These are phyloP conservation scores for Lathyrus sativus DNA, from an alignment of 306 rosid genomes.

Conservation along the genomic window DNA sequence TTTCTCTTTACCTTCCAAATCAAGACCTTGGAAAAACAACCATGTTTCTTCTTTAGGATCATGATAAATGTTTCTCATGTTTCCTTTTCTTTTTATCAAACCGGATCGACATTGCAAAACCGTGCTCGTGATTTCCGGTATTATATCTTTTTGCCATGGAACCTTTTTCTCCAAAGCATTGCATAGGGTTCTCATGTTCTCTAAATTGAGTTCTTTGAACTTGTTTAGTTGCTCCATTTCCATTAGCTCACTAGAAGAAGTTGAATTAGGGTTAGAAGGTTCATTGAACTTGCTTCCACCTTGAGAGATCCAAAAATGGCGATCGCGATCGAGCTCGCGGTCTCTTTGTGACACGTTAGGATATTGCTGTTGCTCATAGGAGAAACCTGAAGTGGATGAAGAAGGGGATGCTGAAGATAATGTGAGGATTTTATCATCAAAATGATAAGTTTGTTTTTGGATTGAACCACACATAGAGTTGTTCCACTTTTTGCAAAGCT, in stretches of 20 bases:
- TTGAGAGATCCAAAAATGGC: conserved; percentile 50
- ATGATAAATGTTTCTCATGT: conserved; percentile 34
- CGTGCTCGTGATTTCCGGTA: conserved; percentile 70
- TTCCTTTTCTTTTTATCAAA: conserved; percentile 62
- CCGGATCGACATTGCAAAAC: conserved; percentile 84
- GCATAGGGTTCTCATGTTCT: conserved; percentile 67
- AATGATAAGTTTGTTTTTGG: conserved; percentile 57
- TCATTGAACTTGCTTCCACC: conserved; percentile 37
- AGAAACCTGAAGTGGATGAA: conserved; percentile 71
- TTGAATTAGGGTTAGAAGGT: conserved; percentile 65
- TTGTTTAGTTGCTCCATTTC: conserved; percentile 59
- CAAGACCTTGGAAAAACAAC: conserved; percentile 90
- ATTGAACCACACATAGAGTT: conserved; percentile 63
- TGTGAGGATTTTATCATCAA: conserved; percentile 62
- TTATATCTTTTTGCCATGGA: conserved; percentile 76
- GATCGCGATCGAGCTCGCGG: not conserved
- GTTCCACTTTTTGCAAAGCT: conserved; percentile 80
- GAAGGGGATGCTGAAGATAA: conserved; percentile 66
- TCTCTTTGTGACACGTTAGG: conserved; percentile 34
- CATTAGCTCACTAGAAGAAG: conserved; percentile 65
- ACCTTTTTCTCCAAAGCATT: conserved; percentile 70
- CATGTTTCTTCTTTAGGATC: conserved; percentile 81
- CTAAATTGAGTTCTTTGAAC: conserved; percentile 69
- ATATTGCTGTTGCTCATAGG: conserved; percentile 45
- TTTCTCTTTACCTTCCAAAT: conserved; percentile 63